Evolutionary conservation across 345 rosid genomes (phyloP).

Genomic region (Salix koriyanagi): DNA sequence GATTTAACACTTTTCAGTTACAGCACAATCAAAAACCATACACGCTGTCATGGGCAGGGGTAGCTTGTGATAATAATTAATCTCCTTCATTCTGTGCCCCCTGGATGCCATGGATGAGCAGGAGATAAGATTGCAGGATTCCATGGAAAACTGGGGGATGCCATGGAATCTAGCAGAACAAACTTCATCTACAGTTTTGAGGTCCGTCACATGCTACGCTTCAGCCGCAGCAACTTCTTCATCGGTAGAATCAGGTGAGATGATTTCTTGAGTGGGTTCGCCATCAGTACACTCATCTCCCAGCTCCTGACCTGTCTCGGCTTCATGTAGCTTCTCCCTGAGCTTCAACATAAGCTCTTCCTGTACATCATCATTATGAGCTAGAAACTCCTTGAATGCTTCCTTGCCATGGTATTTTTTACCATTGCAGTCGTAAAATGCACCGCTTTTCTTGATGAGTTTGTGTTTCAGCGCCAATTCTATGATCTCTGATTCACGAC

Average conservation of each 20-base stretch:
- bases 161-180: slow-evolving; percentile 8
- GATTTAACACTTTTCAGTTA: not conserved
- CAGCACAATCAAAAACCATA: not conserved
- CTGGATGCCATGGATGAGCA: not conserved
- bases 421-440: slow-evolving; percentile 44
- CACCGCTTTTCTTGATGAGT: slow-evolving; percentile 48
- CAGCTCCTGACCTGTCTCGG: slow-evolving; percentile 23
- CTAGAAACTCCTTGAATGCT: slow-evolving; percentile 54
- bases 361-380: slow-evolving; percentile 36
- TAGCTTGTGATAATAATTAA: not conserved
- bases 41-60: not conserved
- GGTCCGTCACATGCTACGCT: slow-evolving; percentile 23
- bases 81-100: not conserved
- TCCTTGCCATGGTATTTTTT: slow-evolving; percentile 74
- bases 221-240: slow-evolving; percentile 71
- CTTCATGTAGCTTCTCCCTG: slow-evolving; percentile 49
- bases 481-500: slow-evolving; percentile 62
- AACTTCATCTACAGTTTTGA: not conserved
- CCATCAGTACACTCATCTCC: slow-evolving; percentile 30
- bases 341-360: slow-evolving; percentile 67
- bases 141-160: slow-evolving; percentile 1
- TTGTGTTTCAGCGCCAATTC: slow-evolving; percentile 74
- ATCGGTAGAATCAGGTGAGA: slow-evolving; percentile 50
- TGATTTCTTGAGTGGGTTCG: slow-evolving; percentile 32
- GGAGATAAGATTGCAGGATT: slow-evolving; percentile 1